phyloP scores from a whole-genome alignment of 1,139 yeast species.

The Candida tunisiensis region DNA sequence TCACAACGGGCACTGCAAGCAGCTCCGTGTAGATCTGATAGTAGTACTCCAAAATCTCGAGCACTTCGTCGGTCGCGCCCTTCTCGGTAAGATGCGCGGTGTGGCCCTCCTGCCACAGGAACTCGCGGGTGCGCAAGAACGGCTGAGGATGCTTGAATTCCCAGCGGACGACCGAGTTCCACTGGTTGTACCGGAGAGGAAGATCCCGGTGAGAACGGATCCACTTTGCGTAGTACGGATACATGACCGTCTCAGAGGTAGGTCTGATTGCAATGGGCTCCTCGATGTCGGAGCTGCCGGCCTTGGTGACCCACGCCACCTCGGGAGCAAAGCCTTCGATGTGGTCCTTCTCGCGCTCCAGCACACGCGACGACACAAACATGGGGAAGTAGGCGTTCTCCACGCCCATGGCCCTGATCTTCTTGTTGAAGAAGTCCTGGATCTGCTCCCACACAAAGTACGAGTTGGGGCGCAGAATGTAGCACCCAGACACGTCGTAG shows the following conservation, averaged over 20 bases:
- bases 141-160: slow-evolving; percentile 99
- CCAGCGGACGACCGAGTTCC: slow-evolving; percentile 99
- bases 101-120: slow-evolving; percentile 99
- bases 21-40: slow-evolving; percentile 74
- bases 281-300: slow-evolving; percentile 86
- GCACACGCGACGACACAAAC: slow-evolving; percentile 86
- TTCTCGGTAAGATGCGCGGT: slow-evolving; percentile 81
- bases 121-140: slow-evolving; percentile 95
- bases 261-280: slow-evolving; percentile 99
- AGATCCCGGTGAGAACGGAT: slow-evolving; percentile 95
- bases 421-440: slow-evolving; percentile 68
- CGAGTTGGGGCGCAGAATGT: slow-evolving; percentile 92
- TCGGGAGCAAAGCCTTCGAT: slow-evolving; percentile 99
- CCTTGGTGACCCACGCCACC: slow-evolving; percentile 98
- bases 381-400: slow-evolving; percentile 95
- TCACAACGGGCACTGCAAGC: slow-evolving; percentile 93
- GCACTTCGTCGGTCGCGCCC: slow-evolving; percentile 71
- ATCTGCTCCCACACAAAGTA: slow-evolving; percentile 91
- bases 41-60: slow-evolving; percentile 75
- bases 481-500: slow-evolving; percentile 98
- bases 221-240: slow-evolving; percentile 99
- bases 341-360: slow-evolving; percentile 97
- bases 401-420: slow-evolving; percentile 79
- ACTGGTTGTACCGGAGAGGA: slow-evolving; percentile 91
- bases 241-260: slow-evolving; percentile 98